Evolutionary conservation across 2,329 filamentous ascomycete genomes (phyloP).

Genomic region (Verticillium albo-atrum): DNA sequence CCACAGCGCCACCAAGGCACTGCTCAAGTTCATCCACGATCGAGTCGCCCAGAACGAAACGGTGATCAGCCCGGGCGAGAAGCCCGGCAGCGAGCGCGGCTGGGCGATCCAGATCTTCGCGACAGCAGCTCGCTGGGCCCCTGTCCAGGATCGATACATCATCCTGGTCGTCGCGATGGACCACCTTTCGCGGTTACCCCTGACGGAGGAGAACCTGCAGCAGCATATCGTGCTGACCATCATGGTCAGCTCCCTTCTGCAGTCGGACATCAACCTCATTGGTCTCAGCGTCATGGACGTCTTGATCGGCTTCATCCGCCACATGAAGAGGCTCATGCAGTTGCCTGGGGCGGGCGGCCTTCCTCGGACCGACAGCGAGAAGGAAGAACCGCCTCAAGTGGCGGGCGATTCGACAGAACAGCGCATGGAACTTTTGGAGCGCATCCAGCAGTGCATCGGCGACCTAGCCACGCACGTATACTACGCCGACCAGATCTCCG

Average conservation of each 20-base stretch:
- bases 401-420: conserved; percentile 36
- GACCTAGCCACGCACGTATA: conserved; percentile 91
- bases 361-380: conserved; percentile 25
- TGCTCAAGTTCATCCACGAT: conserved; percentile 70
- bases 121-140: conserved; percentile 78
- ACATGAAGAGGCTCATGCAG: conserved; percentile 74
- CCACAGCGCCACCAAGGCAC: conserved; percentile 66
- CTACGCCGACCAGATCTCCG: conserved; percentile 91
- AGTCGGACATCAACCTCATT: conserved; percentile 88
- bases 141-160: conserved; percentile 90
- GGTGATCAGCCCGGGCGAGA: conserved; percentile 45
- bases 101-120: conserved; percentile 84
- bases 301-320: conserved; percentile 76
- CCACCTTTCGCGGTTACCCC: conserved; percentile 61
- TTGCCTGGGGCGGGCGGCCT: conserved; percentile 38
- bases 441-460: conserved; percentile 77
- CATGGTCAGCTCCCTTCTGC: conserved; percentile 76
- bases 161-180: conserved; percentile 83
- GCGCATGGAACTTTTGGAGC: conserved; percentile 54
- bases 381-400: conserved; percentile 24
- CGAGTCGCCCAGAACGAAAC: conserved; percentile 44
- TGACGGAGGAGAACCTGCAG: conserved; percentile 66
- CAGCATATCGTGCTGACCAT: conserved; percentile 72
- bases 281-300: conserved; percentile 96
- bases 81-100: conserved; percentile 45